Percentiles rank a stretch among this genome's conserved stretches.
Conservation (phyloP, 139 green algal genomes). For the Coelastrella sp. region DNA sequence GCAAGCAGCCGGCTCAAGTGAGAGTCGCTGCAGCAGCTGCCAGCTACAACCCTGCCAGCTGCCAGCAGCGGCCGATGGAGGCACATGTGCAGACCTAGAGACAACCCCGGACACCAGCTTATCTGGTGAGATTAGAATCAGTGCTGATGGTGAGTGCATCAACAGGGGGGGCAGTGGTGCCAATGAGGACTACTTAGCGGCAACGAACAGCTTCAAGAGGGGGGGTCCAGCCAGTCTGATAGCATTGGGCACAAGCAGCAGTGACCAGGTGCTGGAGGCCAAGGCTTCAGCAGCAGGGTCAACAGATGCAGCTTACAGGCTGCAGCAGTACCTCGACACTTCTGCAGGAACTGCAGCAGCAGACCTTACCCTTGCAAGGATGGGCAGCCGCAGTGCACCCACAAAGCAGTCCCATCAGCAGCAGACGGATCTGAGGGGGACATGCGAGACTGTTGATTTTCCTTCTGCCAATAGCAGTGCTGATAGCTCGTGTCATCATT, state of each 20-base stretch:
- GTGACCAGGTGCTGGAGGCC: slow-evolving; percentile 5
- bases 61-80: not conserved
- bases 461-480: not conserved
- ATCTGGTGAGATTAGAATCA: not conserved
- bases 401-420: not conserved
- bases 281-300: not conserved
- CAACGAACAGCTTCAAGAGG: not conserved
- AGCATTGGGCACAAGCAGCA: not conserved
- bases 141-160: not conserved
- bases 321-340: not conserved
- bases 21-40: not conserved
- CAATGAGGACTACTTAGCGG: slow-evolving; percentile 8
- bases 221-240: not conserved
- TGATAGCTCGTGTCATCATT: not conserved
- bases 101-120: not conserved
- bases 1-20: too few relatives aligned
- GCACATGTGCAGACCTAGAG: not conserved
- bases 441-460: too few relatives aligned
- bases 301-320: not conserved
- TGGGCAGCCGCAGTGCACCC: not conserved
- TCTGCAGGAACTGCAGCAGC: not conserved
- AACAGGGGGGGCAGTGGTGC: not conserved
- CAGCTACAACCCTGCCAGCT: not conserved
- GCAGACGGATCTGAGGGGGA: not conserved
- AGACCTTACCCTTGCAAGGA: not conserved